Percentiles rank a stretch among this genome's conserved stretches.
Evolutionary conservation across 139 green algal genomes (phyloP).

Genomic region (Tetradesmus obliquus): DNA sequence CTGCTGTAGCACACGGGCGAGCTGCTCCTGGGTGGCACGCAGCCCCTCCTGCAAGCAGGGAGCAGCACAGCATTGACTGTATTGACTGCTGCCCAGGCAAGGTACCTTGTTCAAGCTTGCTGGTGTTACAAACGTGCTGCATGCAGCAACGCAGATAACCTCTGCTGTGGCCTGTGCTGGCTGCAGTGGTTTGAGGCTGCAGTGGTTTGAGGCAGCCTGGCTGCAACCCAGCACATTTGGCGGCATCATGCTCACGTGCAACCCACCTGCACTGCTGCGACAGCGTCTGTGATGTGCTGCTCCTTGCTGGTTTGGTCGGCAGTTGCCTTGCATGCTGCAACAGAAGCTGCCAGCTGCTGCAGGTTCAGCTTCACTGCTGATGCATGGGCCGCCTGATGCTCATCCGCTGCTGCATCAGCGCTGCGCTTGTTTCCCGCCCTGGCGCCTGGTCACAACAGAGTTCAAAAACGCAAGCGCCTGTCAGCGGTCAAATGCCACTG

Average conservation of each 20-base stretch:
- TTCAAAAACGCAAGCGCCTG: neutral
- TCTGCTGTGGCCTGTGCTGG: too few species aligned
- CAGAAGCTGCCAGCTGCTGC: neutral
- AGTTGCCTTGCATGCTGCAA: neutral
- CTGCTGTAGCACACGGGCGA: neutral
- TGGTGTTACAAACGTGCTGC: too few species aligned
- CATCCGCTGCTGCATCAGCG: neutral
- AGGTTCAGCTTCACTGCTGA: neutral
- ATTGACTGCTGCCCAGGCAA: neutral
- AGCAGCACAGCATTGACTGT: neutral
- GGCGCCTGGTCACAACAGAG: neutral
- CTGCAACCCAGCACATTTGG: neutral
- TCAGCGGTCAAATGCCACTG: neutral
- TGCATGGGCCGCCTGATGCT: neutral
- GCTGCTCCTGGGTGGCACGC: constrained; percentile 15
- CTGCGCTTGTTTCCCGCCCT: neutral
- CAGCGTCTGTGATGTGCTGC: neutral
- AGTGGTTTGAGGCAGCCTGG: too few species aligned
- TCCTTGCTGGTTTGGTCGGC: neutral
- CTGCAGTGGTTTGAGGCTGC: too few species aligned
- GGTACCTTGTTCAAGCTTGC: too few species aligned
- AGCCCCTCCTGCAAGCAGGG: neutral
- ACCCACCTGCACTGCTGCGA: neutral
- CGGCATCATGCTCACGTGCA: neutral
- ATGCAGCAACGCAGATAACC: too few species aligned